Evolutionary conservation across 2,329 filamentous ascomycete genomes (phyloP).

Genomic region (Fusarium dimerum): DNA sequence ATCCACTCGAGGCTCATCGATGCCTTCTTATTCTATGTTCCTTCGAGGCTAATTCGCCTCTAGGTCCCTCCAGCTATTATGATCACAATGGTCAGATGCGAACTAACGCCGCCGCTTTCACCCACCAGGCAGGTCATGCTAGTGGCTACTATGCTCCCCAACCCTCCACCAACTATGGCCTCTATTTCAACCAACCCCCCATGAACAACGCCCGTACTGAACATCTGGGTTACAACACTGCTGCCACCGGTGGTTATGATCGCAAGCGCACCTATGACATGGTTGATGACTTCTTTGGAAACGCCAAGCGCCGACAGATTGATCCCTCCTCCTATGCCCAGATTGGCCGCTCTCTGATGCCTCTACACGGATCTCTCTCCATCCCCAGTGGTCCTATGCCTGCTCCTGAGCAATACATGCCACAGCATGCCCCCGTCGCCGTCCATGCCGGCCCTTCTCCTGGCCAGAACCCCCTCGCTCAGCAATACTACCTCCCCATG

Average conservation of each 20-base stretch:
- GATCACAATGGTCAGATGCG: constrained; percentile 67
- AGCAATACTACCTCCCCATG: constrained; percentile 87
- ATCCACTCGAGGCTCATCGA: constrained; percentile 5
- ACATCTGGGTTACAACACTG: constrained; percentile 62
- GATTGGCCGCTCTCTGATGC: constrained; percentile 84
- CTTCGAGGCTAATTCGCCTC: constrained; percentile 44
- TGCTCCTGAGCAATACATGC: constrained; percentile 56
- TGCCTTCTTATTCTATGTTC: constrained; percentile 27
- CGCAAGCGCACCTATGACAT: constrained; percentile 86
- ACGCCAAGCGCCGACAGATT: constrained; percentile 87
- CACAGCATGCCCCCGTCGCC: constrained; percentile 41
- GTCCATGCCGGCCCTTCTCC: constrained; percentile 58
- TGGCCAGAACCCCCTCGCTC: constrained; percentile 58
- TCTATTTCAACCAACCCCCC: constrained; percentile 74
- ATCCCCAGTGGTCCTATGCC: constrained; percentile 55
- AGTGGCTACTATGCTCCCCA: constrained; percentile 60
- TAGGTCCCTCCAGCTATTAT: constrained; percentile 61
- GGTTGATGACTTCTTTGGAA: constrained; percentile 91
- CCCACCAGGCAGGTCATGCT: constrained; percentile 55
- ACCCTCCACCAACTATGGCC: constrained; percentile 62
- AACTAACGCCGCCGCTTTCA: constrained; percentile 54
- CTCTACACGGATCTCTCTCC: constrained; percentile 71
- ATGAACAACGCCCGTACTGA: constrained; percentile 56
- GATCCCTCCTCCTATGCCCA: constrained; percentile 88
- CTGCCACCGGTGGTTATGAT: constrained; percentile 58